phyloP scores from a whole-genome alignment of 2,329 filamentous ascomycete species.

The Hypoxylon sp. region DNA sequence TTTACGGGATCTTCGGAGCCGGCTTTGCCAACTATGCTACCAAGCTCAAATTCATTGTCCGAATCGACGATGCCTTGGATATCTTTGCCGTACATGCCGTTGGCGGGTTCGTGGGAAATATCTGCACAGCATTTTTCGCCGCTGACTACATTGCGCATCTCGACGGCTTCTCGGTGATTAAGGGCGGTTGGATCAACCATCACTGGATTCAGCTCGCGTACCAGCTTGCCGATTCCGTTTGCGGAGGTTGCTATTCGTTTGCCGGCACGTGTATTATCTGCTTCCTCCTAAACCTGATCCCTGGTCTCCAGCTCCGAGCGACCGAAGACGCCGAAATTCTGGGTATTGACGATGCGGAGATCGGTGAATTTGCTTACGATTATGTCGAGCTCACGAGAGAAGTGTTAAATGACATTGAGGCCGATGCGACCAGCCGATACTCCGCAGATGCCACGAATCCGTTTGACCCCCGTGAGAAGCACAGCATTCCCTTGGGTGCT shows the following conservation, averaged over 20 bases:
- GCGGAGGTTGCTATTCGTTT: slow-evolving; percentile 85
- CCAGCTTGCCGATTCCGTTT: slow-evolving; percentile 85
- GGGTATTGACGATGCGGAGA: slow-evolving; percentile 90
- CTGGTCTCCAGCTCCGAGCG: slow-evolving; percentile 81
- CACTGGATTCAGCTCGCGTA: slow-evolving; percentile 88
- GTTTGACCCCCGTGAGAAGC: slow-evolving; percentile 64
- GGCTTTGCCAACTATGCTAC: slow-evolving; percentile 89
- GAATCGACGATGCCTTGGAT: slow-evolving; percentile 87
- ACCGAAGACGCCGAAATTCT: slow-evolving; percentile 84
- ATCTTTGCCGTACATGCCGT: slow-evolving; percentile 89
- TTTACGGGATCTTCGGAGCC: slow-evolving; percentile 84
- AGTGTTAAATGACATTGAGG: slow-evolving; percentile 64
- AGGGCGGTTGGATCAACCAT: slow-evolving; percentile 85
- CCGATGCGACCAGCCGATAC: slow-evolving; percentile 62
- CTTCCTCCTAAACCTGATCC: slow-evolving; percentile 83
- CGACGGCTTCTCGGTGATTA: slow-evolving; percentile 77
- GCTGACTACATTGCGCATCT: slow-evolving; percentile 87
- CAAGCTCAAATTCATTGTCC: slow-evolving; percentile 87
- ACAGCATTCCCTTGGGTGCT: slow-evolving; percentile 64
- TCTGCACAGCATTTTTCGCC: slow-evolving; percentile 86
- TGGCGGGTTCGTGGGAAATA: slow-evolving; percentile 83
- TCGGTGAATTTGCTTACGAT: slow-evolving; percentile 96
- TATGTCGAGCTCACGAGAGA: slow-evolving; percentile 81
- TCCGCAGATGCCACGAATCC: slow-evolving; percentile 58
- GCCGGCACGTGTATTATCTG: slow-evolving; percentile 82